phyloP scores from a whole-genome alignment of 352 stramenopile species.

The Globisporangium carolinianum region DNA sequence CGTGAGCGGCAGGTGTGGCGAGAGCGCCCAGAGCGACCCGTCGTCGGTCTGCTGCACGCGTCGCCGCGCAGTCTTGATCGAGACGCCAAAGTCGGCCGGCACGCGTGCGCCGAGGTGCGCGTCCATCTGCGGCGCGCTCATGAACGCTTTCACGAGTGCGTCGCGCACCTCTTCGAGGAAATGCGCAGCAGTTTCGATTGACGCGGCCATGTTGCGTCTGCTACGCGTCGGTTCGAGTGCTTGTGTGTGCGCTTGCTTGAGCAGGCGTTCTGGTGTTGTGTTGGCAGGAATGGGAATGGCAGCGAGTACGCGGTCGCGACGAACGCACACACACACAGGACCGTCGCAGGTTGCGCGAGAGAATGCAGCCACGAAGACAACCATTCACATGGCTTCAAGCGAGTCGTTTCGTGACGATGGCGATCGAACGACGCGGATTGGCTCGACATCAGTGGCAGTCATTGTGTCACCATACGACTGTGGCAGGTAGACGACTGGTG shows the following conservation, averaged over 20 bases:
- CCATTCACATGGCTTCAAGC: not conserved
- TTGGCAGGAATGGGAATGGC: not conserved
- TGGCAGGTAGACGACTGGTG: too few relatives aligned
- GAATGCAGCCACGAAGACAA: not conserved
- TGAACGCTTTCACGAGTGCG: slow-evolving; percentile 59
- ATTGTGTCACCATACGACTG: too few relatives aligned
- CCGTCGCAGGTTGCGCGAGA: too few relatives aligned
- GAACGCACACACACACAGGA: too few relatives aligned
- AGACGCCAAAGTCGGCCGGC: slow-evolving; percentile 33
- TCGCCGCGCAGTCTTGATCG: not conserved
- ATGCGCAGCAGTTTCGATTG: slow-evolving; percentile 18
- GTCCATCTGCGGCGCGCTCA: slow-evolving; percentile 75
- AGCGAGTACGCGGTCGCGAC: too few relatives aligned
- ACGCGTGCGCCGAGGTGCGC: slow-evolving; percentile 49
- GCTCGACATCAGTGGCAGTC: too few relatives aligned
- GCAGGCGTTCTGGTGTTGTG: not conserved
- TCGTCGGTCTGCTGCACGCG: slow-evolving; percentile 46
- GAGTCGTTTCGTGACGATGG: not conserved
- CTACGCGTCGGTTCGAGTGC: not conserved
- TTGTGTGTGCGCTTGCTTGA: not conserved
- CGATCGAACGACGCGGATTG: not conserved
- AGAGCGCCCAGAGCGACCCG: slow-evolving; percentile 44
- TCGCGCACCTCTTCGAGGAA: slow-evolving; percentile 45
- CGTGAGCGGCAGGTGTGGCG: slow-evolving; percentile 44
- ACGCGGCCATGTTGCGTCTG: slow-evolving; percentile 1